Evolutionary conservation across 1,284 basidiomycete species (phyloP), one percentile per base, ranked within the genome.

Genomic region (Phylloboletellus chloephorus): DNA sequence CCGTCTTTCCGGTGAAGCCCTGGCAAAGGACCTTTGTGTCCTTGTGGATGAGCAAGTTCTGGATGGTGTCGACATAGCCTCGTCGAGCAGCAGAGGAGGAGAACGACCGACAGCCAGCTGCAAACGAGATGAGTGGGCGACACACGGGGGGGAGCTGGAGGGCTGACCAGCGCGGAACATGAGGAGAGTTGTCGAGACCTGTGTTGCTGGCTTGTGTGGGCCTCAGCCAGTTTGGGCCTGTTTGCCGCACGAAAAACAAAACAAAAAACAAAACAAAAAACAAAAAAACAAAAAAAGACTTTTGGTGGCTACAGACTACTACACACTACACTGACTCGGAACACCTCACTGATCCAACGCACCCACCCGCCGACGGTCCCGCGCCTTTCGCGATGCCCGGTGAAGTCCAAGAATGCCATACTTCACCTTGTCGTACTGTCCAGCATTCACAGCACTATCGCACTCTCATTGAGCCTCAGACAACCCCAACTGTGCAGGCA

Each of bases 1-100:
- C 93, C 48, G 95, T 98, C 82, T 97, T 98, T 65, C 96, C 96
- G 31, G 93, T 97, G 63, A 95, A 85, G 37, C 92, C 92, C 65
- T 96, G 92, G 57, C 88, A 89, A 47, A 96, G 71, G 32, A 97
- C 93, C 66, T 81, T 92, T 52, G 95, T 96, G 68, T 98, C 90
- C 66, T 93, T 92, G 69, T 91, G 80, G 63, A 97, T 88, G 58
- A 85, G 79, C 52, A 97, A 79, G 72, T 97, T 97, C 64, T 81
- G 76, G 64, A 93, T 86, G 46, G 91, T 95, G 63, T 90, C 88
- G 47, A 83, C 89, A 67, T 97, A 97, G 53, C 76, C 79, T 52
- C 69, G 73, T 55, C 83, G 74, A 54, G 77, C 58, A 37, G 78
- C 73, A 55, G 89, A 87, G 56, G 79, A 76, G 34, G 88, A 82